Conservation (phyloP, 352 stramenopile species). For the Thraustochytrium striatum region DNA sequence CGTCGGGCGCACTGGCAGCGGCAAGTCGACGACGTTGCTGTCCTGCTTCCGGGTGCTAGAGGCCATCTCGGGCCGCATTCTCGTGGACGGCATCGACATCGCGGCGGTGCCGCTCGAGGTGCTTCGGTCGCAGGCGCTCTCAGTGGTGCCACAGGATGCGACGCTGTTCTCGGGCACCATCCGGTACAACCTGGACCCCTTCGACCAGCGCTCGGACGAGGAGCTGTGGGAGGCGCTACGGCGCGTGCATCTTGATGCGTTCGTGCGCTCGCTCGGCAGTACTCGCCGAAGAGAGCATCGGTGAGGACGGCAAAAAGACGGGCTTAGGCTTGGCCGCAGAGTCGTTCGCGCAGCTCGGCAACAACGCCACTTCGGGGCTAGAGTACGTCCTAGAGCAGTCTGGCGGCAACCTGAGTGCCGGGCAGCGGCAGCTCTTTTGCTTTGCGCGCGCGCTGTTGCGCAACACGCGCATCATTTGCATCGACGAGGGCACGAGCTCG, state of each 20-base stretch:
- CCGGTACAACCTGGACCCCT: constrained; percentile 70
- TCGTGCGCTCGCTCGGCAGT: constrained; percentile 54
- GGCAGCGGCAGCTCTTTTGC: constrained; percentile 91
- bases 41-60: constrained; percentile 66
- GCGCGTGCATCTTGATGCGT: constrained; percentile 60
- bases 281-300: neutral
- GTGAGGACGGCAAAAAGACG: neutral
- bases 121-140: constrained; percentile 58
- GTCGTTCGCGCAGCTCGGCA: constrained; percentile 5
- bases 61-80: constrained; percentile 58
- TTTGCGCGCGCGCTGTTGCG: constrained; percentile 86
- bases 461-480: constrained; percentile 76
- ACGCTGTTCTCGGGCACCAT: constrained; percentile 67
- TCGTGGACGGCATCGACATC: constrained; percentile 65
- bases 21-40: constrained; percentile 65
- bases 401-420: constrained; percentile 85
- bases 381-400: constrained; percentile 72
- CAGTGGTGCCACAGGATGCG: constrained; percentile 68
- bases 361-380: constrained; percentile 56
- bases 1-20: constrained; percentile 66
- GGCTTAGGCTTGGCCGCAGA: neutral
- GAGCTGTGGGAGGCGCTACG: constrained; percentile 78
- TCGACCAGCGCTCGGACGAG: constrained; percentile 65
- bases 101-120: constrained; percentile 62
- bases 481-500: constrained; percentile 89